Base-by-base conservation (phyloP, 176 grass and related monocot genomes). In the Aechmea fasciata region DNA sequence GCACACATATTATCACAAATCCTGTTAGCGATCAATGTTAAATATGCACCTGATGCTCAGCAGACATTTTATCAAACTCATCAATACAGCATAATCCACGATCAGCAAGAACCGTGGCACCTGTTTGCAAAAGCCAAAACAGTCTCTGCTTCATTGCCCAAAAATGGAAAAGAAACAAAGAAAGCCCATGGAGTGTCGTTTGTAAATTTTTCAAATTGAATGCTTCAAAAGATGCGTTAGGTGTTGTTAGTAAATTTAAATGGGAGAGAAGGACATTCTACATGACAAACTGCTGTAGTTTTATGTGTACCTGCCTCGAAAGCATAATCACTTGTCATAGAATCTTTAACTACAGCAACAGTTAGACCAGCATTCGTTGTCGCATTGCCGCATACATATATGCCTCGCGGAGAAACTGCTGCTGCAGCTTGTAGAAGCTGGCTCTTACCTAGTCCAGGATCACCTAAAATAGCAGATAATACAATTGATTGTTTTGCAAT, bases 281-380 rank as follows among this genome's bases (percentile, higher is more conserved):
- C 54, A 18, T 19, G n/a, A 61, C 55, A 61, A 61, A 18, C 17
- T 61, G 15, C 15, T 41, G 6, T 7, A 61, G 20, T 55, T 52
- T 25, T 25, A 49, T 79, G 13, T 6, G 70, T 96, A 96, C 93
- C 93, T 83, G 93, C 93, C 29, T 96, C 93, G 83, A 96, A 96
- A 71, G 86, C 88, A 90, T 90, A 92, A 92, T 96, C 93, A 20
- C 67, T 83, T 50, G 92, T 92, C 86, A 96, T 83, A 76, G 92
- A 86, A 90, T 96, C 89, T 85, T 90, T 96, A 83, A 96, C 89
- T 0, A 96, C 93, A 13, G 93, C 93, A 81, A 96, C 93, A 28
- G 93, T 96, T 76, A 96, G 79, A 25, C 93, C 93, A 83, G 93
- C 93, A 74, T 87, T 96, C 28, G 88, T 96, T 13, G 93, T 96